A percentile compares a stretch with the other conserved stretches of the same genome.
Evolutionary conservation across 129 eudicot species (phyloP).

Genomic region (Centella asiatica): DNA sequence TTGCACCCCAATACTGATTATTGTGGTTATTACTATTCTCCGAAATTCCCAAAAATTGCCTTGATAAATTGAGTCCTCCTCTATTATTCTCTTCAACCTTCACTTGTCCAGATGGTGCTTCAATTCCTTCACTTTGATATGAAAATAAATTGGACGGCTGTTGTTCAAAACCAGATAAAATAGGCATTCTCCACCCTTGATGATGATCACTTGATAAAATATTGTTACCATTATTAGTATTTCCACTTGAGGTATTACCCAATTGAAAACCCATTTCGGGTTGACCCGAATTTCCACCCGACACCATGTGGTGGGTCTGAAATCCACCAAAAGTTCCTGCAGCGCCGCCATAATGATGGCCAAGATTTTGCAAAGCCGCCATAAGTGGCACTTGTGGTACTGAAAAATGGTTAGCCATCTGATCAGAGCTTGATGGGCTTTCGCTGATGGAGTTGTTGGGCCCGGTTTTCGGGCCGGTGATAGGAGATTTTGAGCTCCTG

Average conservation of each 20-base stretch:
- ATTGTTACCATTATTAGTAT: too few relatives aligned
- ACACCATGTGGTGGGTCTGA: conserved; percentile 27
- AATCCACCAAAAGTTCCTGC: conserved; percentile 30
- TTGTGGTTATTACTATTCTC: conserved; percentile 21
- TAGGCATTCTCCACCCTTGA: conserved; percentile 54
- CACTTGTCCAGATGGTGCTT: conserved; percentile 25
- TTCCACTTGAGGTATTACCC: conserved; percentile 29
- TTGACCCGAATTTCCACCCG: background rate
- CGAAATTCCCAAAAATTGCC: conserved; percentile 32
- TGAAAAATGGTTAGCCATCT: conserved; percentile 27
- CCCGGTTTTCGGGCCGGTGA: conserved; percentile 14
- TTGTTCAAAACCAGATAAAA: conserved; percentile 37
- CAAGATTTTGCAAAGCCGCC: conserved; percentile 34
- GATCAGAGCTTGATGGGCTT: conserved; percentile 48
- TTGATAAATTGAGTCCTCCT: conserved; percentile 31
- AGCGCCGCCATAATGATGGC: conserved; percentile 24
- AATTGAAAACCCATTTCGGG: conserved; percentile 36
- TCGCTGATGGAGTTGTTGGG: conserved; percentile 31
- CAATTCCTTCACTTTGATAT: conserved; percentile 34
- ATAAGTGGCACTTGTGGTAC: conserved; percentile 49
- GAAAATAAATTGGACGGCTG: conserved; percentile 23
- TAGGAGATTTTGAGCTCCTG: conserved; percentile 38
- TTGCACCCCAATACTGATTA: conserved; percentile 45
- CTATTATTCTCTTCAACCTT: conserved; percentile 33
- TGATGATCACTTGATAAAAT: conserved; percentile 27